Evolutionary conservation across 176 grass and related monocot species (phyloP), one percentile per base, ranked within the genome.

Genomic region (Cenchrus purpureus): DNA sequence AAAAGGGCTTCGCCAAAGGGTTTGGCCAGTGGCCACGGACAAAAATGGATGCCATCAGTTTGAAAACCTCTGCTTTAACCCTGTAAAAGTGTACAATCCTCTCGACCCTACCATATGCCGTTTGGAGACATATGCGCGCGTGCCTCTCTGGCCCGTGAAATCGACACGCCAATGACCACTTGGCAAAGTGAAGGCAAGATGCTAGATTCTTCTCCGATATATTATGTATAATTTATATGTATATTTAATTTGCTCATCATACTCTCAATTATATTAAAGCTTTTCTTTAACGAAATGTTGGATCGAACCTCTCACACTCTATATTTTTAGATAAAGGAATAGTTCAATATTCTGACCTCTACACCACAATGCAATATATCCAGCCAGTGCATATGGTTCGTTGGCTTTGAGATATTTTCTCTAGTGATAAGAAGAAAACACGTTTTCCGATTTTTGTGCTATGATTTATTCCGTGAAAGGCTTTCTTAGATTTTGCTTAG

Each of bases 11-110:
- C 65, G 61, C 28, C 42, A 9, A 53, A 58, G 28, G 10, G 52
- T 9, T 55, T 60, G 57, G 57, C 19, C 57, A 60, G 57, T 57
- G n/a, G 69, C 49, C 42, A 68, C 28, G 25, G 81, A 88, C 59
- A 88, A 84, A 46, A 62, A 5, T 0, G 29, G 60, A 11, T 49
- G 22, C 61, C 43, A 51, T 60, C 86, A 60, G 22, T 49, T 52
- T 19, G 16, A 40, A 3, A 58, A 56, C 4, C 1, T 68, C 80
- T 86, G 29, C 13, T 25, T 20, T 19, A 51, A 22, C 10, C 61
- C 29, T 37, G 15, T 15, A 37, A 25, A 16, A 71, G 49, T 40
- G 16, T 16, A 40, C 49, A 40, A 2, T 3, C 29, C 22, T 37
- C 22, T 70, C 16, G 52, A 60, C 25, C 54, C 55, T 53, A n/a